Conservation (phyloP, 169 alveolate species). For the Cryptosporidium muris region DNA sequence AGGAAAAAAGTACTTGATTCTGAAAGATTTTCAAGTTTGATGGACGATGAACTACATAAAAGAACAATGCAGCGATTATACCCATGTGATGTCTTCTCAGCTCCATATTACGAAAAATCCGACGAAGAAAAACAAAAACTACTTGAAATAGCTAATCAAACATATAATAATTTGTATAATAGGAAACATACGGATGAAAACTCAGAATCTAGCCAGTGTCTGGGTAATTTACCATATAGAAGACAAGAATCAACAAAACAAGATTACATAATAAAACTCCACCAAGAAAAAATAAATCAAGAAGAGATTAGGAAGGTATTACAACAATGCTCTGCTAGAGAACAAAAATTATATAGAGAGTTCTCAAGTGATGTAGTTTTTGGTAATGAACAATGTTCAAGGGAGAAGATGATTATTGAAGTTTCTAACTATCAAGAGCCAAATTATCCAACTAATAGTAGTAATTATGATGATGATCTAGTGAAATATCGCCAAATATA, state of each 20-base stretch:
- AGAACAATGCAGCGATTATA: conserved; percentile 34
- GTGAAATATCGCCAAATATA: background rate
- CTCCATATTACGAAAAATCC: conserved; percentile 14
- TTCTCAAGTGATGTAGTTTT: conserved; percentile 28
- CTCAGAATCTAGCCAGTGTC: background rate
- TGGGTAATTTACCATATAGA: conserved; percentile 9
- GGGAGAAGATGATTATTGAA: conserved; percentile 26
- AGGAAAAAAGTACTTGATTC: conserved; percentile 11
- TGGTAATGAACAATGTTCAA: conserved; percentile 19
- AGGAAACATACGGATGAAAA: background rate
- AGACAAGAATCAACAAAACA: background rate
- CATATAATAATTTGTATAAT: background rate
- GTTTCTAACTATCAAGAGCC: background rate
- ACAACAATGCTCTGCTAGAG: conserved; percentile 23
- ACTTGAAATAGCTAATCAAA: background rate
- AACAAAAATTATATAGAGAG: conserved; percentile 42
- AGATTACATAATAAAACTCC: conserved; percentile 8
- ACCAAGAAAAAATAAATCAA: conserved; percentile 3
- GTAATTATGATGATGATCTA: conserved; percentile 14
- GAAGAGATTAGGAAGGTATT: conserved; percentile 2
- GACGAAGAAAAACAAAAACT: background rate
- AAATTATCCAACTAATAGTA: background rate
- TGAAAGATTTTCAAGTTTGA: conserved; percentile 12
- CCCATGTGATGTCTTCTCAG: conserved; percentile 37
- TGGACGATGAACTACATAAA: conserved; percentile 31